These are phyloP conservation scores for Pyrus bretschneideri DNA, from an alignment of 306 rosid genomes.

Conservation along the genomic window DNA sequence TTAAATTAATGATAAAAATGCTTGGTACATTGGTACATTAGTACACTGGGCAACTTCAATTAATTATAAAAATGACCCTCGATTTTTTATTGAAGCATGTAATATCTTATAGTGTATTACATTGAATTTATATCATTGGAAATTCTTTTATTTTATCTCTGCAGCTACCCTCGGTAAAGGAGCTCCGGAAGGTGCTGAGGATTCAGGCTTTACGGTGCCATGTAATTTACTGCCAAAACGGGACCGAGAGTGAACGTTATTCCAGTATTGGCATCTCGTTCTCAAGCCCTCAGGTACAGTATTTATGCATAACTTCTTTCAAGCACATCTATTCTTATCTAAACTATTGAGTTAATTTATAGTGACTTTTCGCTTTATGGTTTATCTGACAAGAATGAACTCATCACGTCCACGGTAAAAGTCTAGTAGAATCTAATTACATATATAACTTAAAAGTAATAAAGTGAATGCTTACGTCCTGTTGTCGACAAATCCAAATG, in stretches of 20 bases:
- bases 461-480: neutral
- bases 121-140: neutral
- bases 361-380: neutral
- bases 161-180: constrained; percentile 82
- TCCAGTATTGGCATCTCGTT: constrained; percentile 95
- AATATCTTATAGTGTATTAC: neutral
- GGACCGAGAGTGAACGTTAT: constrained; percentile 76
- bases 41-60: constrained; percentile 72
- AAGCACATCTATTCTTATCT: neutral
- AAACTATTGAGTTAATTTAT: neutral
- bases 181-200: constrained; percentile 76
- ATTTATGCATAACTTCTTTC: neutral
- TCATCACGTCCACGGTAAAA: neutral
- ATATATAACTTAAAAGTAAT: too few relatives aligned
- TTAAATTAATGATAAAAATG: neutral
- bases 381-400: neutral
- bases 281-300: constrained; percentile 92
- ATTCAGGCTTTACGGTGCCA: constrained; percentile 97
- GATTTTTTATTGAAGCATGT: neutral
- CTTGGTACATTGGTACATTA: constrained; percentile 24
- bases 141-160: neutral
- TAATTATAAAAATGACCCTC: constrained; percentile 29
- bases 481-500: neutral
- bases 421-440: neutral
- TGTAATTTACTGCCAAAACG: constrained; percentile 85